Evolutionary conservation across 1,139 yeast species (phyloP).

Genomic region (Yamadazyma blattariae): DNA sequence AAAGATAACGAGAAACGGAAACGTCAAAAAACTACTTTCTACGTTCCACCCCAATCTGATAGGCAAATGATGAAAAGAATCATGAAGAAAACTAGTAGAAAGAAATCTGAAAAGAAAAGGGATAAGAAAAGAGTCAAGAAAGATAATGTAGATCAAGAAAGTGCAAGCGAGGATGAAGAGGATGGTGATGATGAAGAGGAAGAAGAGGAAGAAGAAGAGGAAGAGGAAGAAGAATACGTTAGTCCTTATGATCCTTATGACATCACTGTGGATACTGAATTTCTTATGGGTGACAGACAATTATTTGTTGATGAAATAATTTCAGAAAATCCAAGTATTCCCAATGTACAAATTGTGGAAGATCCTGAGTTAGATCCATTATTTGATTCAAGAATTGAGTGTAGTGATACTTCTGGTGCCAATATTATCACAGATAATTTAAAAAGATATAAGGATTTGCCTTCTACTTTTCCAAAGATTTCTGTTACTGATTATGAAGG

Average conservation of each 20-base stretch:
- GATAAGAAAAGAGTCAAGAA: conserved; percentile 1
- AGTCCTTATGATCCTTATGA: conserved; percentile 41
- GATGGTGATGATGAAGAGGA: conserved; percentile 9
- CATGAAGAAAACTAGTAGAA: conserved; percentile 5
- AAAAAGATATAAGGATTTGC: conserved; percentile 33
- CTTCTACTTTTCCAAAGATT: conserved; percentile 38
- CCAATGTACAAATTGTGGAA: conserved; percentile 21
- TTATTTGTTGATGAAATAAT: conserved; percentile 30
- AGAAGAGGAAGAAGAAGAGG: conserved; percentile 9
- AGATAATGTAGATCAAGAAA: conserved; percentile 4
- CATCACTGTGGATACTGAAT: conserved; percentile 31
- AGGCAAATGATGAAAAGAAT: conserved; percentile 13
- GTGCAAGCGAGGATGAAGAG: conserved; percentile 3
- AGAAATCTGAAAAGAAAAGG: not conserved
- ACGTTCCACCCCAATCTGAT: conserved; percentile 22
- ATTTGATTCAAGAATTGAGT: conserved; percentile 17
- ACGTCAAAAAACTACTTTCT: conserved; percentile 25
- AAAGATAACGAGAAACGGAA: conserved; percentile 33
- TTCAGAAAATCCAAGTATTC: conserved; percentile 19
- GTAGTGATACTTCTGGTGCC: conserved; percentile 27
- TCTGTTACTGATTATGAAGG: conserved; percentile 16
- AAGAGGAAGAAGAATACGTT: conserved; percentile 19
- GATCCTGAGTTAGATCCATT: conserved; percentile 15
- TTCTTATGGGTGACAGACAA: conserved; percentile 32
- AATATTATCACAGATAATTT: conserved; percentile 27